These are phyloP conservation scores for Raphanus sativus DNA, from an alignment of 345 rosid species.

Conservation along the genomic window DNA sequence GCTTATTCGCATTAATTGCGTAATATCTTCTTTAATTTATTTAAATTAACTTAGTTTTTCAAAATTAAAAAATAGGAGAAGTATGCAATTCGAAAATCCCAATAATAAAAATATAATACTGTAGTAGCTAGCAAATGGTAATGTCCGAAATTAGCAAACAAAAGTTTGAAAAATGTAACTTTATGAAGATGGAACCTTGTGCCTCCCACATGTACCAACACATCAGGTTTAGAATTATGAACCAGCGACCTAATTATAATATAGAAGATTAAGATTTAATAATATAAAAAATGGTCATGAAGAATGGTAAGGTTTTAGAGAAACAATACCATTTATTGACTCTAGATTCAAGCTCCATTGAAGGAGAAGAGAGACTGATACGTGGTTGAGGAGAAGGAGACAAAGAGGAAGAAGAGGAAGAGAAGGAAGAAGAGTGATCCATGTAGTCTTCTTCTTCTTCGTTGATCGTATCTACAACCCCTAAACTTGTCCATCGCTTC, in stretches of 20 bases:
- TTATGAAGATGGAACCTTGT: constrained; percentile 71
- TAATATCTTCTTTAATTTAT: neutral
- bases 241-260: constrained; percentile 50
- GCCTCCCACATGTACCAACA: constrained; percentile 58
- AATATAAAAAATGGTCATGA: neutral
- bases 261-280: neutral
- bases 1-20: constrained; percentile 14
- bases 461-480: constrained; percentile 73
- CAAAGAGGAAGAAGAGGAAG: constrained; percentile 38
- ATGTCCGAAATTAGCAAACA: constrained; percentile 5
- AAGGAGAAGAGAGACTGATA: constrained; percentile 33
- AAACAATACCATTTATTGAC: constrained; percentile 56
- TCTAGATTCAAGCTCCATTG: constrained; percentile 52
- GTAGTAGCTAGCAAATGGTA: neutral
- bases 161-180: constrained; percentile 42
- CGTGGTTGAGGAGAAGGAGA: constrained; percentile 35
- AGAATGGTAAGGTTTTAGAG: neutral
- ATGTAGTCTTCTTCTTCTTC: constrained; percentile 73
- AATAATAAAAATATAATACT: neutral
- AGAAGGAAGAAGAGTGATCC: constrained; percentile 39
- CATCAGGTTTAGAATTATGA: constrained; percentile 53
- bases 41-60: too few relatives aligned
- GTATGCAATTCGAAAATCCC: neutral
- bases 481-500: constrained; percentile 59
- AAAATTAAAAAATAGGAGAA: neutral